Base-by-base conservation (phyloP, 2,329 filamentous ascomycete species). In the Pseudogymnoascus sp. region DNA sequence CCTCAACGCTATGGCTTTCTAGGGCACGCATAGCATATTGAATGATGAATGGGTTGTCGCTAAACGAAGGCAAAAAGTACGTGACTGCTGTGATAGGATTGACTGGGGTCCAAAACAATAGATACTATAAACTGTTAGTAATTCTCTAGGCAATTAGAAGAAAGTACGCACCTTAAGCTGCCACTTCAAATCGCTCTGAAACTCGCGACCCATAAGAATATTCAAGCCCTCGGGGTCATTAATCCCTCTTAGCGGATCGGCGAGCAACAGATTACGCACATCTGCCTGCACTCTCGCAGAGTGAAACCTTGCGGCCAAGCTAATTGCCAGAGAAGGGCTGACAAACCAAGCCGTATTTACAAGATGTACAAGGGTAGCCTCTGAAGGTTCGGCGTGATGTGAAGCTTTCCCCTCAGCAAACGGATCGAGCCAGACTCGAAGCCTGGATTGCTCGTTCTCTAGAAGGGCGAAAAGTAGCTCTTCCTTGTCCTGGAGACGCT, bases 21-120 rank as follows among this genome's bases (percentile, higher is more conserved):
- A 99, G 77, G 2, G 95, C 91, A 70, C 93, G 86, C 88, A 99
- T 96, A 1, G 95, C 95, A 74, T 97, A 99, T 74, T 99, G 96
- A 40, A 97, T 85, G 61, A 99, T 83, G 75, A 93, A 96, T 0
- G 96, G 90, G 71, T 99, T 89, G 70, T 96, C 93, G 41, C 88
- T 87, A 74, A 96, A 99, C 0, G 88, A 87, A 0, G 96, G 96
- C 68, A 96, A 75, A 78, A 99, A 97, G 76, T 96, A 92, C 0
- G 92, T 96, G 5, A 96, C 88, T 0, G 96, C 93, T 8, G 93
- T 95, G 65, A 96, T 89, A 0, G 95, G 95, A 71, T 96, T 96
- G 33, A 96, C 88, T 0, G 95, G 87, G 21, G 89, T 85, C 95
- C 95, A 99, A 77, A 90, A 97, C 1, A 99, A 80, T 14, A 99